Percentiles rank a stretch among this genome's conserved stretches.
phyloP scores from a whole-genome alignment of 2,329 filamentous ascomycete species.

The Pleurostoma richardsiae region DNA sequence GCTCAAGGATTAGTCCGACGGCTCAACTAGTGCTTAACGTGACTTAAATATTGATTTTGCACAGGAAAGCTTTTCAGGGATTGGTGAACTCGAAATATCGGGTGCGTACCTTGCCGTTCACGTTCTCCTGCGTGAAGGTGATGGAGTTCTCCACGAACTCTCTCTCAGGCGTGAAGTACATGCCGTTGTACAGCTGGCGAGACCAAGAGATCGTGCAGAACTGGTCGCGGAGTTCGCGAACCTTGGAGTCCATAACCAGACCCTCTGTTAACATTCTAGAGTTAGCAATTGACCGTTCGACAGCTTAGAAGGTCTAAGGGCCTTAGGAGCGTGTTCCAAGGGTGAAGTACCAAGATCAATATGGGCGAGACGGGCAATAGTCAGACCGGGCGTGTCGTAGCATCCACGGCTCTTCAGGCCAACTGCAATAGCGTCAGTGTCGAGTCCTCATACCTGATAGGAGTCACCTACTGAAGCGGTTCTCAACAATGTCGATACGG shows the following conservation, averaged over 20 bases:
- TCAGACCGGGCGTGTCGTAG: slow-evolving; percentile 64
- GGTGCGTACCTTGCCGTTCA: slow-evolving; percentile 21
- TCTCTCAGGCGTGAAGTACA: slow-evolving; percentile 46
- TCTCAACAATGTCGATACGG: slow-evolving; percentile 76
- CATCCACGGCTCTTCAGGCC: slow-evolving; percentile 77
- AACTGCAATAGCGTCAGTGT: slow-evolving; percentile 21
- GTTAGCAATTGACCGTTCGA: no score
- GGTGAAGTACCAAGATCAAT: slow-evolving; percentile 33
- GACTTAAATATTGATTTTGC: no score
- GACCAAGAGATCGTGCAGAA: slow-evolving; percentile 49
- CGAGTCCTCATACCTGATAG: slow-evolving; percentile 30
- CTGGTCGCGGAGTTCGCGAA: slow-evolving; percentile 53
- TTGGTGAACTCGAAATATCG: slow-evolving; percentile 12
- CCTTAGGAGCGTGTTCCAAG: no score
- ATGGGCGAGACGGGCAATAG: slow-evolving; percentile 31
- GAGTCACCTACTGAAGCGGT: slow-evolving; percentile 4
- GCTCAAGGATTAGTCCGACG: no score
- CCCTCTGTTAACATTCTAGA: slow-evolving; percentile 15
- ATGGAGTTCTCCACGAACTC: slow-evolving; percentile 62
- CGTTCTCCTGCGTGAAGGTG: slow-evolving; percentile 51
- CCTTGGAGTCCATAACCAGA: slow-evolving; percentile 49
- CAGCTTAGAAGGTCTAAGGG: background rate
- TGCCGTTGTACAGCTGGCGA: slow-evolving; percentile 36
- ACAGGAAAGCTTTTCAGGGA: no score
- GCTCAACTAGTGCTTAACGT: no score